Percentiles rank a stretch among this genome's conserved stretches.
Conservation (phyloP, 2,329 filamentous ascomycete species). For the Pestalotiopsis sp. region DNA sequence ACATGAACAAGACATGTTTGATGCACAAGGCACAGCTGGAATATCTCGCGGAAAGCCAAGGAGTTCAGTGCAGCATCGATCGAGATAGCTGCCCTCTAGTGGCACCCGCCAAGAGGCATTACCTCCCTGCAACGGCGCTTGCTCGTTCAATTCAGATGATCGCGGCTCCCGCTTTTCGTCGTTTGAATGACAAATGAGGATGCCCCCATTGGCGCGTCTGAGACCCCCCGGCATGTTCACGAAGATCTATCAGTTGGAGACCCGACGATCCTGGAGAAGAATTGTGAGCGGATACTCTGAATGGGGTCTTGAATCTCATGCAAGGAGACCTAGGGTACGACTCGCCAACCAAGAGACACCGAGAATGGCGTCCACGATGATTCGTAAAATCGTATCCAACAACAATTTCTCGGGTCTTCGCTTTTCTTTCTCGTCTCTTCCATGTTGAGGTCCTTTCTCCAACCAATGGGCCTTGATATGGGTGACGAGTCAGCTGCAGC, state of each 20-base stretch:
- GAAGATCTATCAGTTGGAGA: not conserved
- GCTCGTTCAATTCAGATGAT: too few species aligned
- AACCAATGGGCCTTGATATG: not conserved
- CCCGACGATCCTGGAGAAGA: not conserved
- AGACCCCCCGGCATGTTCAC: not conserved
- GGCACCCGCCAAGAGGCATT: not conserved
- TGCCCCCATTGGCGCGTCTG: not conserved
- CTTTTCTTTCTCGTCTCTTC: not conserved
- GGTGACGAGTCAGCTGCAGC: not conserved
- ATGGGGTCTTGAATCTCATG: not conserved
- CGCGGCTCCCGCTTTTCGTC: not conserved
- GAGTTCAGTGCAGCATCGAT: not conserved
- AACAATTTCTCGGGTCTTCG: not conserved
- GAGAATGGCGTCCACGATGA: not conserved
- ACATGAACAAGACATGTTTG: not conserved
- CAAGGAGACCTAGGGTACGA: not conserved
- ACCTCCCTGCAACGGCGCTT: too few species aligned
- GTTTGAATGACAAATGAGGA: not conserved
- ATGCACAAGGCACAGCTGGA: not conserved
- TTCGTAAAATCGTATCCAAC: not conserved
- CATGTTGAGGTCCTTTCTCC: not conserved
- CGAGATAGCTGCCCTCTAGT: not conserved
- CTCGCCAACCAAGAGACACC: not conserved
- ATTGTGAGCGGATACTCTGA: not conserved
- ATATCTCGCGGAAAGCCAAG: not conserved